phyloP scores from a whole-genome alignment of 768 basidiomycete genomes.

The Tubosaeta sp. region DNA sequence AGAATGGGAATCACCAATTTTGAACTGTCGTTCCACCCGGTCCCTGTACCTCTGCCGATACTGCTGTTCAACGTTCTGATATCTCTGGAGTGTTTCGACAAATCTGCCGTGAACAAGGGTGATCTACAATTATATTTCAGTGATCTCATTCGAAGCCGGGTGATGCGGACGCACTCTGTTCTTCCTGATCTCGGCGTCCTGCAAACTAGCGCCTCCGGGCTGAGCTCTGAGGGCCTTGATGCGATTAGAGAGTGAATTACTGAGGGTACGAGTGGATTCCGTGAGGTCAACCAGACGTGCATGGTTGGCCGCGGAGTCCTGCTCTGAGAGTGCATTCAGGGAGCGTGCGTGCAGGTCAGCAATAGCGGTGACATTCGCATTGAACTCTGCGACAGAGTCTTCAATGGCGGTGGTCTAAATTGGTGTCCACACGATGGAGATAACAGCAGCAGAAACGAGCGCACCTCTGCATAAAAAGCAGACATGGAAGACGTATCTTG shows the following conservation, averaged over 20 bases:
- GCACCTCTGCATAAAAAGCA: conserved; percentile 32
- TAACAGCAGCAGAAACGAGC: not conserved
- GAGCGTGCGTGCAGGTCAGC: conserved; percentile 48
- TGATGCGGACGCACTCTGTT: conserved; percentile 20
- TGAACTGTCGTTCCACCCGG: conserved; percentile 70
- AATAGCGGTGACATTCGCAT: conserved; percentile 43
- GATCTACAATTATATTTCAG: conserved; percentile 36
- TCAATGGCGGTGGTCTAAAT: conserved; percentile 47
- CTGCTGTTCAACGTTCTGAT: conserved; percentile 72
- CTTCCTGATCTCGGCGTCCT: conserved; percentile 46
- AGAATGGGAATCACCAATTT: conserved; percentile 50
- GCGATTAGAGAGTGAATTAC: conserved; percentile 52
- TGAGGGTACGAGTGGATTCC: conserved; percentile 55
- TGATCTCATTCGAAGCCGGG: not conserved
- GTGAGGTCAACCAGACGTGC: conserved; percentile 55
- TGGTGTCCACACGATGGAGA: not conserved
- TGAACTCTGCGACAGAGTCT: conserved; percentile 41
- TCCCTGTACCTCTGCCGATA: conserved; percentile 60
- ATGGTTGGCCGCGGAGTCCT: conserved; percentile 36
- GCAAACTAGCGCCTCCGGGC: conserved; percentile 26
- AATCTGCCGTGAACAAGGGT: conserved; percentile 64
- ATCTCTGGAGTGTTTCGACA: conserved; percentile 70
- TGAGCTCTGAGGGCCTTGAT: conserved; percentile 53
- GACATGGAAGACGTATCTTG: conserved; percentile 26
- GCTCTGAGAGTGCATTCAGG: conserved; percentile 46